A percentile compares a stretch with the other conserved stretches of the same genome.
Evolutionary conservation across 768 basidiomycete species (phyloP).

Genomic region (Lactifluus volemus): DNA sequence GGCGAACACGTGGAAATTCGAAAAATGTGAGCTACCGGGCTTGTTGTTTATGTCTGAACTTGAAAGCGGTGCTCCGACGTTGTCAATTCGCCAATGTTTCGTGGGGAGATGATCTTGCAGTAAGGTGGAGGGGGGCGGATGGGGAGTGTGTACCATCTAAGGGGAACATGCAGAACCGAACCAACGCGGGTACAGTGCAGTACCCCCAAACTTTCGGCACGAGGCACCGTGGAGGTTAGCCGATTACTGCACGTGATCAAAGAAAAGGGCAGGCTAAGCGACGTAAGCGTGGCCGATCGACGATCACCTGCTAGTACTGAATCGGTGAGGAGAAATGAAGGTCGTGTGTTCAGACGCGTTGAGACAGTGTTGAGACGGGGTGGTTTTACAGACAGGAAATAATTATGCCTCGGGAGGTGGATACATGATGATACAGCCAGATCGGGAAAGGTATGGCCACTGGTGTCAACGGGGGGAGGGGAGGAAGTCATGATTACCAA

Average conservation of each 20-base stretch:
- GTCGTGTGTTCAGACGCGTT: constrained; percentile 9
- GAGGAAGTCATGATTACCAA: background rate
- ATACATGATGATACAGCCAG: constrained; percentile 5
- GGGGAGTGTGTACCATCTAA: constrained; percentile 8
- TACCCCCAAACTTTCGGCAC: background rate
- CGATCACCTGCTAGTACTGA: constrained; percentile 16
- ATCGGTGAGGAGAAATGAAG: constrained; percentile 1
- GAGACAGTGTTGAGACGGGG: constrained; percentile 11
- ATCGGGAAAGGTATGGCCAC: background rate
- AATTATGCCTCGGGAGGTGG: constrained; percentile 7
- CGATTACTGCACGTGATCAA: constrained; percentile 11
- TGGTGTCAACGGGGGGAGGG: background rate
- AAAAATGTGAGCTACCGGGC: background rate
- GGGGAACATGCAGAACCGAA: constrained; percentile 5
- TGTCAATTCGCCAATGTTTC: constrained; percentile 12
- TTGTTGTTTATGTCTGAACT: constrained; percentile 18
- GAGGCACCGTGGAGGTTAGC: too few species aligned
- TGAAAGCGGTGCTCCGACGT: constrained; percentile 7
- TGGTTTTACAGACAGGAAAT: constrained; percentile 13
- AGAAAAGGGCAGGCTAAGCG: constrained; percentile 14
- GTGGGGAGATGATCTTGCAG: constrained; percentile 9
- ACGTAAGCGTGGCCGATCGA: constrained; percentile 8
- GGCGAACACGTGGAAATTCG: constrained; percentile 1
- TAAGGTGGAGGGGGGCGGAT: constrained; percentile 8
- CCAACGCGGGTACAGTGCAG: too few species aligned